phyloP scores from a whole-genome alignment of 257 asterid species.

The Solanum pimpinellifolium region DNA sequence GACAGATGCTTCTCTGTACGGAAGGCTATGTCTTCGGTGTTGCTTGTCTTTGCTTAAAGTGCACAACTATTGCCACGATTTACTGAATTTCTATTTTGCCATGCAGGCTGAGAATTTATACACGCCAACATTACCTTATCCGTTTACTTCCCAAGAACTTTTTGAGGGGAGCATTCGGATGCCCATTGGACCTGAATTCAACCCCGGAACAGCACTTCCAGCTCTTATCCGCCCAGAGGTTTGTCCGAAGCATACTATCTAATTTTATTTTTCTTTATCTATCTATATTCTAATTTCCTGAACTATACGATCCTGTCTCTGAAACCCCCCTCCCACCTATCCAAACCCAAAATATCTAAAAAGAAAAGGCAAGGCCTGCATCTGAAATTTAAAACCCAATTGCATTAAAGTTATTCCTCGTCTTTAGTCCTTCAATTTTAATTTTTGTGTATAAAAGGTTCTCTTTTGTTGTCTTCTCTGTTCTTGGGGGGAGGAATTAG shows the following conservation, averaged over 20 bases:
- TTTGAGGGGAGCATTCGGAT: conserved; percentile 76
- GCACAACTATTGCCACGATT: neutral
- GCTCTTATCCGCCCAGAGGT: conserved; percentile 95
- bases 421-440: neutral
- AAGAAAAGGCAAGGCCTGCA: neutral
- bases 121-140: conserved; percentile 76
- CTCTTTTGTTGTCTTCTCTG: neutral
- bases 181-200: conserved; percentile 93
- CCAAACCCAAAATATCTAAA: neutral
- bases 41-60: neutral
- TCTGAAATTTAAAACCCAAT: neutral
- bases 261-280: neutral
- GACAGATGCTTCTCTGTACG: neutral
- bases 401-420: neutral
- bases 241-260: neutral
- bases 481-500: neutral
- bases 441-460: neutral
- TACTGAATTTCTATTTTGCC: neutral
- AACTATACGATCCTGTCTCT: neutral
- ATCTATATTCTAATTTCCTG: neutral
- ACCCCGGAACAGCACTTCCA: conserved; percentile 58
- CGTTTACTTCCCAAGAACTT: conserved; percentile 70
- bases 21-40: neutral
- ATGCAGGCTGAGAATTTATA: conserved; percentile 76
- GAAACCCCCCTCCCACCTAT: neutral